Base-by-base conservation (phyloP, 768 basidiomycete species). In the Calvatia gigantea region DNA sequence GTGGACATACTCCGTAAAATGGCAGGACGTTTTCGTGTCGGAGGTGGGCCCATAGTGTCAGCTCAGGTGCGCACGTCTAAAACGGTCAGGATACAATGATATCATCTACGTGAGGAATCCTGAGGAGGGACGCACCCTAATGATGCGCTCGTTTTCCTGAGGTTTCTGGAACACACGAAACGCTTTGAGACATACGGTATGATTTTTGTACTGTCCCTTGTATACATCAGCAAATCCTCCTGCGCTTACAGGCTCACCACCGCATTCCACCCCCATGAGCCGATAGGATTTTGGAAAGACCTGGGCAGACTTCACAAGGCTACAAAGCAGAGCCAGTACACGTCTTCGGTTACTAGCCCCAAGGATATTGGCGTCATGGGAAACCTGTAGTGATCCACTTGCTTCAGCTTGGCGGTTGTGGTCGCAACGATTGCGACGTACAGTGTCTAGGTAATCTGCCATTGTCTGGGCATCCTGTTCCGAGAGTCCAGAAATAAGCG, bases 1-100 rank as follows among this genome's bases (percentile, higher is more conserved):
- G 27, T 60, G 37, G 15, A 61, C 51, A 73, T 9, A 69, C 46
- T 2, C 73, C 72, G 58, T 68, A 67, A 21, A 74, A 56, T 2
- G 71, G 72, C 21, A 75, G 58, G 15, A 74, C 66, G 35, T 73
- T 73, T 0, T 64, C 62, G 50, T 75, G 74, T 1, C 47, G 57
- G 6, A 74, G 42, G 54, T 70, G 64, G 6, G 60, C 61, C 73
- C 74, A 75, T 37, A 68, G 42, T 17, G 67, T 59, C 11, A 69
- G 68, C 41, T 75, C 73, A 11, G 2, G 19, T 9, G 42, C 25
- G 42, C 5, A 21, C 14, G 19, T 43, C 11, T n/a, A n/a, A n/a
- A n/a, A n/a, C n/a, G n/a, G n/a, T n/a, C n/a, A n/a, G n/a, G n/a
- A n/a, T n/a, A n/a, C n/a, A n/a, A n/a, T n/a, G n/a, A n/a, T n/a